Evolutionary conservation across 495 filamentous ascomycete species (phyloP).

Genomic region (Parathielavia appendiculata): DNA sequence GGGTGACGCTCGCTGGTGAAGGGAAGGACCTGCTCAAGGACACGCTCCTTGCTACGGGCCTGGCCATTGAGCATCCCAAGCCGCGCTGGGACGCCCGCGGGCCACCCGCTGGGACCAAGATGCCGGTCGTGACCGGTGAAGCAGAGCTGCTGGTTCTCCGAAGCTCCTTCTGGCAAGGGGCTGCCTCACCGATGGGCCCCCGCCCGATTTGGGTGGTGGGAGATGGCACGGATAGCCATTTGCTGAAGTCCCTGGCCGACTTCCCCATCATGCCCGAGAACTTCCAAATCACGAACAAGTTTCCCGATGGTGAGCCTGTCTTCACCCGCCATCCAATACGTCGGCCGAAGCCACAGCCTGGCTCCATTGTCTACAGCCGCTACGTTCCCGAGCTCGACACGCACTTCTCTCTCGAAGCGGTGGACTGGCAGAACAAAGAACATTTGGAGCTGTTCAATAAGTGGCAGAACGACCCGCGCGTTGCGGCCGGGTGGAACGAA

Average conservation of each 20-base stretch:
- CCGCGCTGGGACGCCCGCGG: constrained; percentile 6
- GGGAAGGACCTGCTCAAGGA: constrained; percentile 37
- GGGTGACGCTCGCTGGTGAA: constrained; percentile 42
- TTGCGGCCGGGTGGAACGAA: constrained; percentile 61
- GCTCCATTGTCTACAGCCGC: constrained; percentile 57
- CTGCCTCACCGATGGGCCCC: constrained; percentile 54
- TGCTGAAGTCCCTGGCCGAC: constrained; percentile 40
- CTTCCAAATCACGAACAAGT: constrained; percentile 47
- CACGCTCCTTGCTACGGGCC: constrained; percentile 47
- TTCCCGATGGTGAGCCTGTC: constrained; percentile 27
- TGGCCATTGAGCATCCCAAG: constrained; percentile 46
- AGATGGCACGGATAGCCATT: constrained; percentile 29
- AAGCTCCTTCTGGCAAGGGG: constrained; percentile 61
- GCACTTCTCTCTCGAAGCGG: constrained; percentile 55
- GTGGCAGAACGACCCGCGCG: constrained; percentile 64
- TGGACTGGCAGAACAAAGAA: constrained; percentile 50
- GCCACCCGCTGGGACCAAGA: background rate
- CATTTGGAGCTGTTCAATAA: constrained; percentile 55
- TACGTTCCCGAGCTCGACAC: constrained; percentile 58
- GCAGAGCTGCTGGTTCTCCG: constrained; percentile 39
- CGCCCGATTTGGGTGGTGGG: constrained; percentile 51
- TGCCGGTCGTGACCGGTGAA: constrained; percentile 11
- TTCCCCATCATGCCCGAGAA: constrained; percentile 52
- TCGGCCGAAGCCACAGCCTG: constrained; percentile 53
- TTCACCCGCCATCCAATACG: constrained; percentile 51